phyloP scores from a whole-genome alignment of 1,284 basidiomycete species.

The Gymnopus androsaceus region DNA sequence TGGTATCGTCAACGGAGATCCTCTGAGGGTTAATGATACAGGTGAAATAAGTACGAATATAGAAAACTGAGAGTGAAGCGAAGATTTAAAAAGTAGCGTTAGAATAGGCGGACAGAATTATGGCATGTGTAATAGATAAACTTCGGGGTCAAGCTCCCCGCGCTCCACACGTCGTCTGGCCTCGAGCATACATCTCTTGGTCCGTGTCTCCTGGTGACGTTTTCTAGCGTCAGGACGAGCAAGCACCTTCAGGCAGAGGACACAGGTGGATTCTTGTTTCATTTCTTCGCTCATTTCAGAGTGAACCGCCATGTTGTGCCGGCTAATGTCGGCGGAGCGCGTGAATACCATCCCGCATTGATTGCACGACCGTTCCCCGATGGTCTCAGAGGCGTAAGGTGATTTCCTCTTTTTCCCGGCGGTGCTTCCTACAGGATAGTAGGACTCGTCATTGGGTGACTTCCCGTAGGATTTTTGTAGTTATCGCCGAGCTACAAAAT shows the following conservation, averaged over 20 bases:
- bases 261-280: neutral
- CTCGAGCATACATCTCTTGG: neutral
- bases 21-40: too few relatives aligned
- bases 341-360: neutral
- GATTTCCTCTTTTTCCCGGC: neutral
- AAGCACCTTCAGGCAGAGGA: neutral
- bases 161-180: neutral
- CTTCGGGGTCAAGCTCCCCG: neutral
- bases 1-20: too few relatives aligned
- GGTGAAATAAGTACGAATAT: too few relatives aligned
- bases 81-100: neutral
- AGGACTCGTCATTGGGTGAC: neutral
- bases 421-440: neutral
- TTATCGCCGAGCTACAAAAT: too few relatives aligned
- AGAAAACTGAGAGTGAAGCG: too few relatives aligned
- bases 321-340: neutral
- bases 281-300: neutral
- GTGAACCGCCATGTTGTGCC: neutral
- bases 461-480: neutral
- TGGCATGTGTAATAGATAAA: neutral
- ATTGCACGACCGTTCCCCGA: neutral
- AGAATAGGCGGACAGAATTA: neutral
- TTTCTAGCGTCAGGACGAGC: constrained; percentile 6
- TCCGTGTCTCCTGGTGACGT: neutral
- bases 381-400: neutral